Base-by-base conservation (phyloP, 306 rosid species). In the Pyrus pyrifolia region DNA sequence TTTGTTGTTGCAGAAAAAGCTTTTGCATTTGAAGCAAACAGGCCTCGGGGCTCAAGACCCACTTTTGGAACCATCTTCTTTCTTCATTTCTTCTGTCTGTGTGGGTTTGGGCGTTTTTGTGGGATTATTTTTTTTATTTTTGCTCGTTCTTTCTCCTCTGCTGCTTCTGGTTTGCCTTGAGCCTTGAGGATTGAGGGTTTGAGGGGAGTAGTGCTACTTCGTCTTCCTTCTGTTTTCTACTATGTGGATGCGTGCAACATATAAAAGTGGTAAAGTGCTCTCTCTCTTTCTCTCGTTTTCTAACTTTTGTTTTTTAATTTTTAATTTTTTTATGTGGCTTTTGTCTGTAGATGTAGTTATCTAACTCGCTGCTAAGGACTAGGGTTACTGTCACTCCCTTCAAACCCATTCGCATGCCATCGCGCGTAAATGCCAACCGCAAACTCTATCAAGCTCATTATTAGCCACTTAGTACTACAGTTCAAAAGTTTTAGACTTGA, bases 181-280 rank as follows among this genome's bases (percentile, higher is more conserved):
- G 45, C 21, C 55, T 49, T 49, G 55, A 51, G 21, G 53, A 19
- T 49, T 49, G 42, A 38, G 42, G 10, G 42, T 25, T 25, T 25
- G 27, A 25, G 72, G 33, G 31, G 31, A 23, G 53, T 72, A 73
- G 81, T 73, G 82, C 81, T 81, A 77, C 85, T 79, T 84, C 81
- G 81, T 73, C 83, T 89, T 86, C 83, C 88, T 89, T 91, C 80
- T 94, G 86, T 85, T 79, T 82, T 87, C 88, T 77, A 77, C 83
- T 78, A 85, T 88, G 76, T 67, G 91, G 93, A 90, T 91, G 93
- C 96, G 93, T 91, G 97, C 97, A 89, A 86, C 88, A 91, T 88
- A 90, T 90, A 90, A 91, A 91, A 93, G 93, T 91, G 89, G 96
- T 87, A 91, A 91, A 94, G 98, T 88, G 87, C 80, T 29, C 69